Evolutionary conservation across 2,329 filamentous ascomycete species (phyloP), one percentile per base, ranked within the genome.

Genomic region (Alternaria ethzedia): DNA sequence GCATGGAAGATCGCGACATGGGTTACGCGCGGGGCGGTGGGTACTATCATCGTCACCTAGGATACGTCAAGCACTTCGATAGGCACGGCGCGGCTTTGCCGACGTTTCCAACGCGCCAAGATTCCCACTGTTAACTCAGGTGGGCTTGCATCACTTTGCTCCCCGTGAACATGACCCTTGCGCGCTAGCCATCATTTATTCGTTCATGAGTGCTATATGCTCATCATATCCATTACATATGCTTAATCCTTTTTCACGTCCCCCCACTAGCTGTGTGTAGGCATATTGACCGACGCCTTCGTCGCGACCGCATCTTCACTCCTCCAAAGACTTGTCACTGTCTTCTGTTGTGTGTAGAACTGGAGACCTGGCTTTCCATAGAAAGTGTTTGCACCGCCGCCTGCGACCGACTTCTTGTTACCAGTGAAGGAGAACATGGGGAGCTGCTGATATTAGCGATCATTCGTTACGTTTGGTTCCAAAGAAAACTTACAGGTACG

Each of bases 271-370:
- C 71, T 77, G 58, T 90, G 88, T 32, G 88, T 91, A 20, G 95
- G 95, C 95, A 98, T 98, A 66, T 92, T 87, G 11, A 96, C 93
- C 74, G 90, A 89, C 15, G 94, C 94, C 87, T 94, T 95, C 70
- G 90, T 91, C 59, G 89, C 90, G 52, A 96, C 87, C 1, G 93
- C 94, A 83, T 97, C 94, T 75, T 94, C 89, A 65, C 87, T 89
- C 76, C 89, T 89, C 96, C 96, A 99, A 79, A 96, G 83, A 70
- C 93, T 91, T 57, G 96, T 99, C 52, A 99, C 96, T 3, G 96
- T 99, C 91, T 99, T 98, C 78, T 92, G 88, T 83, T 98, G 96
- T 4, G 96, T 99, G 82, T 97, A 98, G 79, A 99, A 99, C 78
- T 92, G 90, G 78, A 99, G 82, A 23, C 95, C 96, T 1, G 94